Conservation (phyloP, 2,329 filamentous ascomycete genomes). For the Cryphonectria parasitica region DNA sequence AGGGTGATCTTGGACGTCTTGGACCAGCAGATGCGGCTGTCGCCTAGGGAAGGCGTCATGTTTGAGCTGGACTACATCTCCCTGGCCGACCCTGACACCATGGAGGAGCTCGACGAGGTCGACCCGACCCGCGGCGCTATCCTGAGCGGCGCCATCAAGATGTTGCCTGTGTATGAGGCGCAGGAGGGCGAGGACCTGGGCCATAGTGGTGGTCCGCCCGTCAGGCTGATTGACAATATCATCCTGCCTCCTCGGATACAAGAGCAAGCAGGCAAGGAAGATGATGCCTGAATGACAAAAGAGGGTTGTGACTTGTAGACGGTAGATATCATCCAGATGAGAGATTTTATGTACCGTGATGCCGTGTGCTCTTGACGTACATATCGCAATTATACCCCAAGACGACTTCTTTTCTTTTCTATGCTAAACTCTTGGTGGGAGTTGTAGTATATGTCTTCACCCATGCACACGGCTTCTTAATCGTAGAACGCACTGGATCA, state of each 20-base stretch:
- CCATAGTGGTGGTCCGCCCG: constrained; percentile 70
- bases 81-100: constrained; percentile 79
- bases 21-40: constrained; percentile 64
- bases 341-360: not conserved
- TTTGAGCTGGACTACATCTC: constrained; percentile 94
- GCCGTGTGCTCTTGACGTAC: not conserved
- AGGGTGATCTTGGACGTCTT: constrained; percentile 59
- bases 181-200: constrained; percentile 75
- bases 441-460: no score
- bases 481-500: not conserved
- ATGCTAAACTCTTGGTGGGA: no score
- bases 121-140: constrained; percentile 76
- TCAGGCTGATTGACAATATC: constrained; percentile 93
- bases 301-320: not conserved
- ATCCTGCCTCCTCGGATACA: constrained; percentile 57
- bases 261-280: not conserved
- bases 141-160: constrained; percentile 87
- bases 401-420: not conserved
- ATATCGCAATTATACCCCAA: not conserved
- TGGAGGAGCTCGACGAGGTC: constrained; percentile 76
- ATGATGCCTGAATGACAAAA: not conserved
- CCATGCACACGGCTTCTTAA: no score
- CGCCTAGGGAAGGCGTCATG: constrained; percentile 63
- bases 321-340: not conserved
- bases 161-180: constrained; percentile 77